A percentile compares a stretch with the other conserved stretches of the same genome.
Evolutionary conservation across 106 monocot genomes (phyloP).

Genomic region (Apostasia ramifera): DNA sequence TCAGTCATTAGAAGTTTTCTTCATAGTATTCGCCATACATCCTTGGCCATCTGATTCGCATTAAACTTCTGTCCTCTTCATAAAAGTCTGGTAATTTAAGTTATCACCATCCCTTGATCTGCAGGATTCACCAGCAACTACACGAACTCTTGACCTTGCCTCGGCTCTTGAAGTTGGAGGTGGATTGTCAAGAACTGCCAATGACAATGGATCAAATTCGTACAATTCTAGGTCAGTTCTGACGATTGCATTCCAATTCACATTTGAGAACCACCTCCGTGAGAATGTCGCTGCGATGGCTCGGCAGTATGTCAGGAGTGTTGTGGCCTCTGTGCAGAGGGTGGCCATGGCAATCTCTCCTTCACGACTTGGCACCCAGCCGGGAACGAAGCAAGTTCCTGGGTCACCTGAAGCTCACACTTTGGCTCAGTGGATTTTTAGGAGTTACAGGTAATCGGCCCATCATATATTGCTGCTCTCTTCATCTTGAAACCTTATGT

Average conservation of each 20-base stretch:
- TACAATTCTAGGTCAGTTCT: conserved; percentile 62
- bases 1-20: too few relatives aligned
- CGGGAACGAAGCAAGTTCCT: conserved; percentile 36
- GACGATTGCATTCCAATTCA: conserved; percentile 87
- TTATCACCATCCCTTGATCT: neutral
- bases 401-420: conserved; percentile 65
- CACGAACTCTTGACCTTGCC: conserved; percentile 73
- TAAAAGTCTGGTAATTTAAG: too few relatives aligned
- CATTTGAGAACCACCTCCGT: conserved; percentile 61
- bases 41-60: too few relatives aligned
- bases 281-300: conserved; percentile 89
- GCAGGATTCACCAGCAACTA: conserved; percentile 47
- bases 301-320: conserved; percentile 64
- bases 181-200: conserved; percentile 13
- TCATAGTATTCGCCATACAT: too few relatives aligned
- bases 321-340: conserved; percentile 73
- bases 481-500: neutral
- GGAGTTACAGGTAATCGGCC: conserved; percentile 42
- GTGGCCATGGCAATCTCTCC: conserved; percentile 92
- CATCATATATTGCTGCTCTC: neutral
- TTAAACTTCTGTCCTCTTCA: too few relatives aligned
- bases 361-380: conserved; percentile 33
- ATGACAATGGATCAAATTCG: conserved; percentile 11
- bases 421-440: conserved; percentile 61
- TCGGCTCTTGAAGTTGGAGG: conserved; percentile 75